phyloP scores from a whole-genome alignment of 192 early-diverging fungal genomes.

The Backusella morwellensis region DNA sequence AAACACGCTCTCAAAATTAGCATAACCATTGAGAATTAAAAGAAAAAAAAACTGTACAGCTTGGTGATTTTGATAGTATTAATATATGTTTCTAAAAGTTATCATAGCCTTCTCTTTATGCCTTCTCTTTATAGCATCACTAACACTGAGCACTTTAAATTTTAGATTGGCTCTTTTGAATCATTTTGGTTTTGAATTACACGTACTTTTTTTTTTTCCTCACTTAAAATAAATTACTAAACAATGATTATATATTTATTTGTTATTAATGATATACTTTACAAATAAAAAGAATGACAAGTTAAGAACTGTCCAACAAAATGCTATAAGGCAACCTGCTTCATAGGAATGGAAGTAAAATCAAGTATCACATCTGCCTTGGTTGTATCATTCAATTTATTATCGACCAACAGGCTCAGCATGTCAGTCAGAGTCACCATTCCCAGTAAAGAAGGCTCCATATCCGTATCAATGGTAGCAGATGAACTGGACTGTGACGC shows the following conservation, averaged over 20 bases:
- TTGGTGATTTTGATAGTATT: too few species aligned
- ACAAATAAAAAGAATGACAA: neutral
- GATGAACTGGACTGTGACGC: neutral
- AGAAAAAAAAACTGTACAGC: too few species aligned
- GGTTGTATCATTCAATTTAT: neutral
- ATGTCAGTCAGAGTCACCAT: neutral
- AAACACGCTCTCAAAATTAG: too few species aligned
- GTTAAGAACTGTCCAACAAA: neutral
- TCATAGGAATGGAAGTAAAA: neutral
- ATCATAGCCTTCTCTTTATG: too few species aligned
- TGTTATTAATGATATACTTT: neutral
- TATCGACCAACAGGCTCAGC: neutral
- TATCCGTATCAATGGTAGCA: neutral
- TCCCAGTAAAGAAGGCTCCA: neutral
- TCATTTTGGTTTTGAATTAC: too few species aligned
- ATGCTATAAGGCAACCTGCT: neutral
- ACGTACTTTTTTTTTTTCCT: too few species aligned
- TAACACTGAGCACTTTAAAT: too few species aligned
- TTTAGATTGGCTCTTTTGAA: too few species aligned
- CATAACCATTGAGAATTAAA: too few species aligned
- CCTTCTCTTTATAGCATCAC: too few species aligned
- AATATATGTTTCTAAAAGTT: too few species aligned
- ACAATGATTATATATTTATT: neutral
- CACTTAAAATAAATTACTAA: too few species aligned
- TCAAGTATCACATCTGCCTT: neutral